Evolutionary conservation across 2,329 filamentous ascomycete genomes (phyloP).

Genomic region (Capronia americana): DNA sequence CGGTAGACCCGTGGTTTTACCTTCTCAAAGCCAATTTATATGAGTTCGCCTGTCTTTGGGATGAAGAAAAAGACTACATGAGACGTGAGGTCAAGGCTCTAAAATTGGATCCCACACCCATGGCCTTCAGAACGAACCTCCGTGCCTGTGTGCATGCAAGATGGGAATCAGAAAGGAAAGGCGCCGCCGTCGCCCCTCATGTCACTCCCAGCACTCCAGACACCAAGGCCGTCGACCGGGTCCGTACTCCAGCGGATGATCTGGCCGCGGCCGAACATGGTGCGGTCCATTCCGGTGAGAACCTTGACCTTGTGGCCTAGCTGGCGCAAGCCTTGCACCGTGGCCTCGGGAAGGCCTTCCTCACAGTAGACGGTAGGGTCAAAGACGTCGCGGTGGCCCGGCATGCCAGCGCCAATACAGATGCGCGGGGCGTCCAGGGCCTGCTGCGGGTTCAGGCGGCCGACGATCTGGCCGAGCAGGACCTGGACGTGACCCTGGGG

Average conservation of each 20-base stretch:
- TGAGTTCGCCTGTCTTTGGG: too few species aligned
- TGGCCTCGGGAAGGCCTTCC: slow-evolving; percentile 75
- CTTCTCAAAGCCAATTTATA: too few species aligned
- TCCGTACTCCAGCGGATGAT: slow-evolving; percentile 71
- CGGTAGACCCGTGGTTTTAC: too few species aligned
- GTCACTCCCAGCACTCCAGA: slow-evolving; percentile 92
- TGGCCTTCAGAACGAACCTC: too few species aligned
- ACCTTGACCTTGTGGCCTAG: slow-evolving; percentile 77
- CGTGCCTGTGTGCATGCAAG: too few species aligned
- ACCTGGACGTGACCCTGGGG: slow-evolving; percentile 96
- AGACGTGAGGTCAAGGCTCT: too few species aligned
- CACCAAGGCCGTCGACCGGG: slow-evolving; percentile 70
- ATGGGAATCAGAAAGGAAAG: slow-evolving; percentile 50
- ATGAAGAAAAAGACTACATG: too few species aligned
- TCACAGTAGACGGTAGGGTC: slow-evolving; percentile 70
- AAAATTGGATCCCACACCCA: too few species aligned
- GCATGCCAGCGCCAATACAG: slow-evolving; percentile 78
- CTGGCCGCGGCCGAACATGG: slow-evolving; percentile 83
- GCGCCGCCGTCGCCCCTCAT: slow-evolving; percentile 80
- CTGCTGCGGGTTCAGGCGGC: slow-evolving; percentile 80
- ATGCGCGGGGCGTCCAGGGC: slow-evolving; percentile 91
- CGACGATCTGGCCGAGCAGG: slow-evolving; percentile 84
- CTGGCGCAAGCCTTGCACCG: slow-evolving; percentile 68
- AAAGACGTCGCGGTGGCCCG: slow-evolving; percentile 41
- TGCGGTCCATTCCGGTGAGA: slow-evolving; percentile 66